Evolutionary conservation across 345 rosid genomes (phyloP).

Genomic region (Eucalyptus tenuipes): DNA sequence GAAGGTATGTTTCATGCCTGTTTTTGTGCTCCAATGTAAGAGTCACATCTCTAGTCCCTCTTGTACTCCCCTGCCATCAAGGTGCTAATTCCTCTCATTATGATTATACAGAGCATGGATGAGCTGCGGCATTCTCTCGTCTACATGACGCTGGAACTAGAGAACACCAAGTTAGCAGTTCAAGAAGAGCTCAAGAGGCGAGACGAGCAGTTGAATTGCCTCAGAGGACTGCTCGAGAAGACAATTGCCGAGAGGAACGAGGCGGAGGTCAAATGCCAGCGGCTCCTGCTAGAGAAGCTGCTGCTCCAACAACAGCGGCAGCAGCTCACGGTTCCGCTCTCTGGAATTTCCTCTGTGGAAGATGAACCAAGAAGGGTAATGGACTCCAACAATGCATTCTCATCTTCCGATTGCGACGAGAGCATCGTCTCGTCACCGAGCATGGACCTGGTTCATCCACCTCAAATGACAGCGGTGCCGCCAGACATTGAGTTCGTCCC

Average conservation of each 20-base stretch:
- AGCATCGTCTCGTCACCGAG: slow-evolving; percentile 77
- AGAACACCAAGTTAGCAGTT: slow-evolving; percentile 52
- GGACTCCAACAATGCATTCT: slow-evolving; percentile 57
- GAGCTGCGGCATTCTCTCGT: slow-evolving; percentile 61
- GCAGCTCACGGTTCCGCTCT: slow-evolving; percentile 40
- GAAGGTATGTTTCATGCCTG: slow-evolving; percentile 17
- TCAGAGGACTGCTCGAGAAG: slow-evolving; percentile 41
- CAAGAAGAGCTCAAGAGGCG: slow-evolving; percentile 66
- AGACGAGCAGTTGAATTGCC: slow-evolving; percentile 54
- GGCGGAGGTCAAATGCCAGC: slow-evolving; percentile 50
- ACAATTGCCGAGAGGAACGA: slow-evolving; percentile 59
- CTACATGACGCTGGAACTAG: slow-evolving; percentile 63
- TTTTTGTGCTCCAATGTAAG: background rate
- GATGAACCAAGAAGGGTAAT: background rate
- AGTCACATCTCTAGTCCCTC: background rate
- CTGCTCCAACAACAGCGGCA: slow-evolving; percentile 33
- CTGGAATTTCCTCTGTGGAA: slow-evolving; percentile 46
- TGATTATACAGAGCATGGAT: slow-evolving; percentile 45
- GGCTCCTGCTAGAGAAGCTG: slow-evolving; percentile 38
- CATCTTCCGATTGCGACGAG: slow-evolving; percentile 85
- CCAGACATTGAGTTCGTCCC: slow-evolving; percentile 22
- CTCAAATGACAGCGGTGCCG: background rate
- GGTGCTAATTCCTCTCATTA: background rate
- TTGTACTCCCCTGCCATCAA: background rate
- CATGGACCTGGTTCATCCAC: slow-evolving; percentile 24